Percentiles rank a stretch among this genome's conserved stretches.
Conservation (phyloP, 805 yeast species). For the Starmerella riodocensis region DNA sequence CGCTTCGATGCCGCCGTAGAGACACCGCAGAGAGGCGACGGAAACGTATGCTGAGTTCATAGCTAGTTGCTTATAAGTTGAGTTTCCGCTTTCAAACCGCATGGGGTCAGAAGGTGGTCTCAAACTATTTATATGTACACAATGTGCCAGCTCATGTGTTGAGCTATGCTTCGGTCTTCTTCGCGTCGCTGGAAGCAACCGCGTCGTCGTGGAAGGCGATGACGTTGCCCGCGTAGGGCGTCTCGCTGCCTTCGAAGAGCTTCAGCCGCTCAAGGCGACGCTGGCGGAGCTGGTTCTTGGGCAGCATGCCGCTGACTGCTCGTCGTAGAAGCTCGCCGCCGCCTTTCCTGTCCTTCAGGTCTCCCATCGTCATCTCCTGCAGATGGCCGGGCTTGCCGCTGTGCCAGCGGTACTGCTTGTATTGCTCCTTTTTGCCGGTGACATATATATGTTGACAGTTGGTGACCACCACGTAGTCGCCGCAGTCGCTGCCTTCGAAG, state of each 20-base stretch:
- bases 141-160: neutral
- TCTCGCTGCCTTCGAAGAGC: constrained; percentile 74
- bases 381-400: constrained; percentile 82
- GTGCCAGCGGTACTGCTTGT: constrained; percentile 81
- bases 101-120: too few relatives aligned
- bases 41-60: neutral
- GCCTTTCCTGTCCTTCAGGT: constrained; percentile 63
- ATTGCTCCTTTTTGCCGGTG: constrained; percentile 73
- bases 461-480: constrained; percentile 94
- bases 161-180: neutral
- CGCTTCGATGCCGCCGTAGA: too few relatives aligned
- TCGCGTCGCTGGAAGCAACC: constrained; percentile 1
- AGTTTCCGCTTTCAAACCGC: neutral
- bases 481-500: constrained; percentile 65
- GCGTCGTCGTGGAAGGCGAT: constrained; percentile 72
- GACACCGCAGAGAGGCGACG: neutral
- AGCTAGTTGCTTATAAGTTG: neutral
- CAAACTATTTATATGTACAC: neutral
- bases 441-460: constrained; percentile 70
- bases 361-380: constrained; percentile 68
- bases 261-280: constrained; percentile 71
- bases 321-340: constrained; percentile 69
- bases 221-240: constrained; percentile 73
- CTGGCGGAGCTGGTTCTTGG: constrained; percentile 74
- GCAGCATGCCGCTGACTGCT: constrained; percentile 94